Evolutionary conservation across 2,329 filamentous ascomycete species (phyloP), one percentile per base, ranked within the genome.

Genomic region (Magnaporthales sp.): DNA sequence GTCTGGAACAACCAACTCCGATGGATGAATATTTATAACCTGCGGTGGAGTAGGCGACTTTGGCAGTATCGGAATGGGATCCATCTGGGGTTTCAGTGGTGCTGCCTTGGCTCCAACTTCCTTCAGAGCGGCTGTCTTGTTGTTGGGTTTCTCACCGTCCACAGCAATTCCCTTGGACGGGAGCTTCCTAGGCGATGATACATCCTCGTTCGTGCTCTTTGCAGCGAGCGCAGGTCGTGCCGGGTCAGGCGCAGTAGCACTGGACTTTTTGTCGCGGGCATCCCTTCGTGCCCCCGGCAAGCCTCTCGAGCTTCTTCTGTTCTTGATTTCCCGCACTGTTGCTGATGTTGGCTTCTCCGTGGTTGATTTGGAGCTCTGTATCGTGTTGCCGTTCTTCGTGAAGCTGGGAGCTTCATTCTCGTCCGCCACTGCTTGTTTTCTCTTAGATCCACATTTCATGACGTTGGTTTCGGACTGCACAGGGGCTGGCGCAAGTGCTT

Each of bases 131-230:
- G 11, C 26, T 1, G 27, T 24, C 56, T 60, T 60, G 56, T 19
- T 60, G 56, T 6, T 60, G 15, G 24, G 24, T 27, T 60, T 26
- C 56, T 60, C 56, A 27, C 67, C 51, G n/a, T 70, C 69, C 24
- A 38, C 62, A 10, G 73, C 67, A 60, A 70, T 74, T n/a, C 66
- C 68, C 66, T 79, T 82, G 1, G 74, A 63, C 2, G 69, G 70
- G 2, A 63, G 67, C 73, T 89, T 89, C 72, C 81, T 85, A 0
- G 86, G 86, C 2, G 87, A 88, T 31, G 79, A 78, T 60, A 89
- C 72, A 70, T 85, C 82, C 66, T 86, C 80, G 71, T 89, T 89
- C 19, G 84, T 83, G 75, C 79, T 89, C 76, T 89, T 89, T 62
- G 79, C 78, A 8, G 80, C 77, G 11, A 88, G 76, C 1, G 85